phyloP scores from a whole-genome alignment of 2,329 filamentous ascomycete genomes.

The Fusarium poae region DNA sequence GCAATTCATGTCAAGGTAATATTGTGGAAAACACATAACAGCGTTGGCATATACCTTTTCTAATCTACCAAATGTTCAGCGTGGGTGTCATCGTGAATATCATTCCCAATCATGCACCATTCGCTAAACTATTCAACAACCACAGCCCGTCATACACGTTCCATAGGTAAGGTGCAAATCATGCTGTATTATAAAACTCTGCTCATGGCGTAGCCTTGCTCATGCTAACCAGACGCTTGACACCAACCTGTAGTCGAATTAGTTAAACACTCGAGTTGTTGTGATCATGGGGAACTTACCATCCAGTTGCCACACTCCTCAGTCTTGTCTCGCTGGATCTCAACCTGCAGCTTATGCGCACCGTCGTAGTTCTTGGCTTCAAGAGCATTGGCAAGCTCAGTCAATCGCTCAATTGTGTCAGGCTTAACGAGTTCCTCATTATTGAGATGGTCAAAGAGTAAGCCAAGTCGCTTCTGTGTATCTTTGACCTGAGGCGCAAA shows the following conservation, averaged over 20 bases:
- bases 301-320: constrained; percentile 90
- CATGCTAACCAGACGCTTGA: constrained; percentile 84
- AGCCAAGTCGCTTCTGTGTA: constrained; percentile 89
- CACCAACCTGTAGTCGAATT: constrained; percentile 71
- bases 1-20: background rate
- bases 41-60: constrained; percentile 46
- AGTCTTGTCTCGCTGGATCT: constrained; percentile 81
- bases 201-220: constrained; percentile 77
- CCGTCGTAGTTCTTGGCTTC: constrained; percentile 76
- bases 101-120: constrained; percentile 41
- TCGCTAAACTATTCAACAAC: constrained; percentile 44
- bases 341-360: constrained; percentile 77
- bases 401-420: constrained; percentile 78
- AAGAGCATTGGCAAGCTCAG: constrained; percentile 74
- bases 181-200: constrained; percentile 18
- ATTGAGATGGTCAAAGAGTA: constrained; percentile 97
- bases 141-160: constrained; percentile 18
- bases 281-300: constrained; percentile 64
- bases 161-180: constrained; percentile 36
- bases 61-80: constrained; percentile 47
- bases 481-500: constrained; percentile 93
- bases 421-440: constrained; percentile 90
- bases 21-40: constrained; percentile 6
- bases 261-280: constrained; percentile 49
- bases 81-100: constrained; percentile 45